A percentile compares a stretch with the other conserved stretches of the same genome.
Conservation (phyloP, 179 eudicot genomes). For the Sideroxylon spinosum region DNA sequence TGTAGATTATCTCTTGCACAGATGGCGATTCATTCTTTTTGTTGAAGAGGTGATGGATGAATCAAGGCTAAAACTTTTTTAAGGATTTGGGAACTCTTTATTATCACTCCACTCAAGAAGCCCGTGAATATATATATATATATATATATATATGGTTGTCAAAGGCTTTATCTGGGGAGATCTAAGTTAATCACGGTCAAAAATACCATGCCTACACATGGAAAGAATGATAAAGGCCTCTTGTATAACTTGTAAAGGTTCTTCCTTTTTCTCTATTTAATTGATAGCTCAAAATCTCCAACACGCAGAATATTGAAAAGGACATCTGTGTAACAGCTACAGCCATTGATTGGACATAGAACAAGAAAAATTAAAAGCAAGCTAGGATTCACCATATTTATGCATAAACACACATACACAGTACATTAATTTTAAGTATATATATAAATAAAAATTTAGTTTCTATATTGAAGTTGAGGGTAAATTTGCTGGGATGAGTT, state of each 20-base stretch:
- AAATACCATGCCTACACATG: constrained; percentile 15
- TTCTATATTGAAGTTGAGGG: background rate
- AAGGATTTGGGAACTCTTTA: constrained; percentile 9
- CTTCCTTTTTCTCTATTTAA: background rate
- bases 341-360: background rate
- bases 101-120: constrained; percentile 11
- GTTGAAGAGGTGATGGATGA: too few relatives aligned
- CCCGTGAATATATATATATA: background rate
- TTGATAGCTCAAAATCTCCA: background rate
- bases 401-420: background rate
- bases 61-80: background rate
- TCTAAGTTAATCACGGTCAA: constrained; percentile 3
- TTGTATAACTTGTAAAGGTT: constrained; percentile 4
- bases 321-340: too few relatives aligned
- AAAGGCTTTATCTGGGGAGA: background rate
- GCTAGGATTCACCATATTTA: background rate
- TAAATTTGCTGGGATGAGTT: background rate
- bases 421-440: background rate
- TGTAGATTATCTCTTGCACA: too few relatives aligned
- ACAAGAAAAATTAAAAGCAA: background rate
- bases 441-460: background rate
- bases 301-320: background rate
- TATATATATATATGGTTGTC: background rate
- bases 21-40: too few relatives aligned
- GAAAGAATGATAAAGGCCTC: constrained; percentile 15